Percentiles rank a stretch among this genome's conserved stretches.
Conservation (phyloP, 805 yeast genomes). For the Wickerhamomyces queroliae region DNA sequence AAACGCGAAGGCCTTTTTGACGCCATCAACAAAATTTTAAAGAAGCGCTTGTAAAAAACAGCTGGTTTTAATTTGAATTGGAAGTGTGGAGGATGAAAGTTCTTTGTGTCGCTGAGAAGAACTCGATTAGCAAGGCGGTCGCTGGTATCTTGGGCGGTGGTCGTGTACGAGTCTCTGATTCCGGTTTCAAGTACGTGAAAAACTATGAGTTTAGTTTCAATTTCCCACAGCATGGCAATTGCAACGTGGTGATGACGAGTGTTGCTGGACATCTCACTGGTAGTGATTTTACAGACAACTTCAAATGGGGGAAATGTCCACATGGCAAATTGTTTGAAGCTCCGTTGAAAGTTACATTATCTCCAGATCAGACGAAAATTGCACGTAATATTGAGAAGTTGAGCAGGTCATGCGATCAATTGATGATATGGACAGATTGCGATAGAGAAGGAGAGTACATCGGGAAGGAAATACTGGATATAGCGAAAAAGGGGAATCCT, state of each 20-base stretch:
- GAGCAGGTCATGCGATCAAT: constrained; percentile 48
- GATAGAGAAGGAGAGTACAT: constrained; percentile 95
- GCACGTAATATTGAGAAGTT: constrained; percentile 64
- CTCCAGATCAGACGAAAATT: constrained; percentile 35
- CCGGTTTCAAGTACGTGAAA: constrained; percentile 57
- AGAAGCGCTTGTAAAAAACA: too few species aligned
- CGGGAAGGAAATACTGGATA: constrained; percentile 73
- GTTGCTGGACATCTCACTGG: constrained; percentile 82
- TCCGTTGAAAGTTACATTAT: constrained; percentile 42
- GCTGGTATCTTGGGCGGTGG: constrained; percentile 77
- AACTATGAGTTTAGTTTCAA: constrained; percentile 74
- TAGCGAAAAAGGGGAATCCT: constrained; percentile 49
- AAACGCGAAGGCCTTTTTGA: too few species aligned
- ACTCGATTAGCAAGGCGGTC: constrained; percentile 87
- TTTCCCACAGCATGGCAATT: constrained; percentile 56
- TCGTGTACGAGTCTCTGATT: constrained; percentile 36
- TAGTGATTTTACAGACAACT: constrained; percentile 57
- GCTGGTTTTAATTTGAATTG: too few species aligned
- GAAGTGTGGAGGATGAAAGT: constrained; percentile 49
- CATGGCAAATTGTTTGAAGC: constrained; percentile 70
- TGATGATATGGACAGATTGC: constrained; percentile 98
- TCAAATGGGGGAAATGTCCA: constrained; percentile 58
- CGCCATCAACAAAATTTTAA: too few species aligned
- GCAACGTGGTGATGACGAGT: constrained; percentile 86
- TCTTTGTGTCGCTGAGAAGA: constrained; percentile 95